phyloP scores from a whole-genome alignment of 2,329 filamentous ascomycete species.

The Bretziella fagacearum region DNA sequence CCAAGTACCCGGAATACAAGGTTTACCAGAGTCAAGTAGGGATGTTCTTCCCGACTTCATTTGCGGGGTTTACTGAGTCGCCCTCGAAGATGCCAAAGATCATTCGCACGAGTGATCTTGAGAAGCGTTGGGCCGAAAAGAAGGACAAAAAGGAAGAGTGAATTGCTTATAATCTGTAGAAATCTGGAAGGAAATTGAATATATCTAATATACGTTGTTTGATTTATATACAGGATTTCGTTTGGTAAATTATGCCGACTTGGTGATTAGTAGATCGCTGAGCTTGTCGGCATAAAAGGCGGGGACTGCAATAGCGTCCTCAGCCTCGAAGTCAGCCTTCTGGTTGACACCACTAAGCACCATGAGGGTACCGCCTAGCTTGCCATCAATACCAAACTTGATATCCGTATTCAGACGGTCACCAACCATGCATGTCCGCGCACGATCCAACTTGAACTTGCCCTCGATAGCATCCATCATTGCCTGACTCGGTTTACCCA shows the following conservation, averaged over 20 bases:
- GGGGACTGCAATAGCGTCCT: conserved; percentile 52
- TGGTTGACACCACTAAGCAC: conserved; percentile 81
- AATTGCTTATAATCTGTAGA: not conserved
- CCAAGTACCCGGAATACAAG: conserved; percentile 78
- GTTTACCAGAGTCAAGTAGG: conserved; percentile 70
- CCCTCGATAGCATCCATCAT: conserved; percentile 99
- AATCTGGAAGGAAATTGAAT: not conserved
- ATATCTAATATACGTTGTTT: not conserved
- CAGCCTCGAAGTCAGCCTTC: conserved; percentile 64
- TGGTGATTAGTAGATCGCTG: conserved; percentile 44
- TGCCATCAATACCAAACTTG: conserved; percentile 80
- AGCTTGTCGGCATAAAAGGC: conserved; percentile 71
- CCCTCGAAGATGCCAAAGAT: conserved; percentile 26
- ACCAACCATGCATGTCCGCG: conserved; percentile 84
- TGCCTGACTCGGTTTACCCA: conserved; percentile 91
- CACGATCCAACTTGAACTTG: conserved; percentile 76
- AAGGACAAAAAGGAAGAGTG: conserved; percentile 10
- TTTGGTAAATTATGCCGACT: conserved; percentile 1
- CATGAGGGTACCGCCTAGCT: conserved; percentile 75
- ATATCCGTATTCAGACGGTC: conserved; percentile 93
- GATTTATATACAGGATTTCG: not conserved
- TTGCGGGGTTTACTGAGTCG: conserved; percentile 27
- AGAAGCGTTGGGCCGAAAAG: conserved; percentile 21
- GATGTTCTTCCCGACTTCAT: conserved; percentile 55
- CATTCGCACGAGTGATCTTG: conserved; percentile 34